Conservation (phyloP, 495 filamentous ascomycete genomes). For the Neurospora sp. region DNA sequence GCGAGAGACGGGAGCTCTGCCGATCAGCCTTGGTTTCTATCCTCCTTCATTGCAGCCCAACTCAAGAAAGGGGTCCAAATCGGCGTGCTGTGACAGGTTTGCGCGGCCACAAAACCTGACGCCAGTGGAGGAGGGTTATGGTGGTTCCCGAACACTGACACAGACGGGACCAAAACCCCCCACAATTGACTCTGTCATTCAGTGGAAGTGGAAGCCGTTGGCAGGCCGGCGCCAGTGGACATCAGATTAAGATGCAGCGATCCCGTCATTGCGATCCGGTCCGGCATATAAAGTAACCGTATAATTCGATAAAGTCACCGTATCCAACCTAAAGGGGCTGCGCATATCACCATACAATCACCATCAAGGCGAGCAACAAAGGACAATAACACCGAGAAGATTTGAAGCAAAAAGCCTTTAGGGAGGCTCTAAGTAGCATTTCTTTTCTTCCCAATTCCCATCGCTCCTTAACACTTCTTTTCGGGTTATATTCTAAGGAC, state of each 20-base stretch:
- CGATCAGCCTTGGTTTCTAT: not conserved
- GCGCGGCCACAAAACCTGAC: not conserved
- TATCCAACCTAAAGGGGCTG: too few species aligned
- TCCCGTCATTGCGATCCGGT: conserved; percentile 6
- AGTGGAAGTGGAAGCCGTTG: not conserved
- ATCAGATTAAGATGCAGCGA: conserved; percentile 1
- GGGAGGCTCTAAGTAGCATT: too few species aligned
- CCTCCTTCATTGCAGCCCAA: not conserved
- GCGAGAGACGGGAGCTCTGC: not conserved
- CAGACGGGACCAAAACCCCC: not conserved
- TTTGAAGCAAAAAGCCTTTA: too few species aligned
- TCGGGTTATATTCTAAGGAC: too few species aligned
- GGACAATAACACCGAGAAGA: too few species aligned
- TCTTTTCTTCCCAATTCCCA: too few species aligned
- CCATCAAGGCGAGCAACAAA: too few species aligned
- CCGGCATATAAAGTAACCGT: too few species aligned
- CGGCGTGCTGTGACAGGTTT: not conserved
- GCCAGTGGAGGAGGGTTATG: not conserved
- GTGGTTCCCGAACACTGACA: not conserved
- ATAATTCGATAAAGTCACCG: too few species aligned
- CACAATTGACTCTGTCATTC: not conserved
- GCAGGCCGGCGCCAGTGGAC: not conserved
- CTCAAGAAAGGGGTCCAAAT: not conserved
- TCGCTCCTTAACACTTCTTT: too few species aligned
- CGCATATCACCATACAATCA: too few species aligned